A percentile compares a stretch with the other conserved stretches of the same genome.
These are phyloP conservation scores for Dryas drummondii DNA, from an alignment of 306 rosid species.

Conservation along the genomic window DNA sequence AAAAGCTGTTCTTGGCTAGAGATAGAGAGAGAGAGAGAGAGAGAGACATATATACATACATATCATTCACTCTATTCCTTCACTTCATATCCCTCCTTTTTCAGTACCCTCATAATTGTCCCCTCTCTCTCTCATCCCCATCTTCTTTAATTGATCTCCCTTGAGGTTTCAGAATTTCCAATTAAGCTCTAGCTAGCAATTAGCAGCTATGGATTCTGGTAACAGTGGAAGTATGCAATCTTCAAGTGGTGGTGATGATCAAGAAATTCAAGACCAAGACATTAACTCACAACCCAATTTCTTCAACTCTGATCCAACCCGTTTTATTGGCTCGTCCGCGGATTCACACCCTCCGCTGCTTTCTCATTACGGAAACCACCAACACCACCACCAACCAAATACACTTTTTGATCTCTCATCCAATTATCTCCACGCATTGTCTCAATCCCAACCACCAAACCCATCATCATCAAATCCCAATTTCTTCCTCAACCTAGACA, in stretches of 20 bases:
- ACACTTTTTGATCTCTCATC: conserved; percentile 50
- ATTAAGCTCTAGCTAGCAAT: conserved; percentile 29
- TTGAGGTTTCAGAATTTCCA: not conserved
- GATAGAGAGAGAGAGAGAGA: not conserved
- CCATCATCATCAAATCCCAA: conserved; percentile 28
- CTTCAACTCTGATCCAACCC: conserved; percentile 39
- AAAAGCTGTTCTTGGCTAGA: not conserved
- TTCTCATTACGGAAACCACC: conserved; percentile 40
- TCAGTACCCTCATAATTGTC: not conserved
- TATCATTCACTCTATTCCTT: not conserved
- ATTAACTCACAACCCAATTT: conserved; percentile 36
- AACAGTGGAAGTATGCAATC: conserved; percentile 79
- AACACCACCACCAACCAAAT: not conserved
- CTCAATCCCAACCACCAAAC: conserved; percentile 45
- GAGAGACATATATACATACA: not conserved
- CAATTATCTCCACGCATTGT: conserved; percentile 38
- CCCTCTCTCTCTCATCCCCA: not conserved
- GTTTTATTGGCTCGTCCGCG: conserved; percentile 19
- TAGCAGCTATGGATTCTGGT: conserved; percentile 78
- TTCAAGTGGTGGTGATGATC: conserved; percentile 77
- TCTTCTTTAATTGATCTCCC: not conserved
- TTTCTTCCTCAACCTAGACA: conserved; percentile 37
- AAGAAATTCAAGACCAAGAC: conserved; percentile 50
- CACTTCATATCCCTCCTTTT: conserved; percentile 3
- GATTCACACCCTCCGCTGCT: conserved; percentile 31